A percentile compares a stretch with the other conserved stretches of the same genome.
These are phyloP conservation scores for Hypoxylon sp. DNA, from an alignment of 2,329 filamentous ascomycete species.

Conservation along the genomic window DNA sequence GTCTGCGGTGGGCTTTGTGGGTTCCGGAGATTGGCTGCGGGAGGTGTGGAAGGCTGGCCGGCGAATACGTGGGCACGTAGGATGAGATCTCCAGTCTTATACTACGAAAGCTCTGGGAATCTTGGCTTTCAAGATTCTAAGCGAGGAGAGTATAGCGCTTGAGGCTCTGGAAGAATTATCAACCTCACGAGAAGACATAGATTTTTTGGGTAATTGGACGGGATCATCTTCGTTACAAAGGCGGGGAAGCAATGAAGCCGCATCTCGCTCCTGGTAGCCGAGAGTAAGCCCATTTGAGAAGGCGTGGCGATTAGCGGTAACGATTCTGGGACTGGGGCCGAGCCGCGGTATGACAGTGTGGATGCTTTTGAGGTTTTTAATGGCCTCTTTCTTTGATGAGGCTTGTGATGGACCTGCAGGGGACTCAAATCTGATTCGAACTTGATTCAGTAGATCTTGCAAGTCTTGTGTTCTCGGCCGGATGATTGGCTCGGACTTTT, in stretches of 20 bases:
- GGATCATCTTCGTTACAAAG: background rate
- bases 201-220: background rate
- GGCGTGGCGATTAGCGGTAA: slow-evolving; percentile 15
- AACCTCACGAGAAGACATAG: background rate
- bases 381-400: slow-evolving; percentile 14
- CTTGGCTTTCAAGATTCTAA: background rate
- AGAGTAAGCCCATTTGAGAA: slow-evolving; percentile 12
- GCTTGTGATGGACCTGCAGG: slow-evolving; percentile 25
- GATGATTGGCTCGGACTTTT: slow-evolving; percentile 41
- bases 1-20: background rate
- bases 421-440: slow-evolving; percentile 23
- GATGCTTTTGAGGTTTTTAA: slow-evolving; percentile 22
- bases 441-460: slow-evolving; percentile 24
- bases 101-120: background rate
- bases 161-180: background rate
- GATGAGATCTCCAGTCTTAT: background rate
- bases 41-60: slow-evolving; percentile 1
- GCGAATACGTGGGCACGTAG: background rate
- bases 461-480: slow-evolving; percentile 3
- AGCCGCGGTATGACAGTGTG: slow-evolving; percentile 30
- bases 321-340: slow-evolving; percentile 27
- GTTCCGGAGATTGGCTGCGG: slow-evolving; percentile 7
- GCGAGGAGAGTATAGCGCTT: background rate
- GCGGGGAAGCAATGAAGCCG: slow-evolving; percentile 5
- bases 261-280: slow-evolving; percentile 1